Percentiles rank a stretch among this genome's conserved stretches.
Evolutionary conservation across 2,329 filamentous ascomycete species (phyloP).

Genomic region (Fusarium longipes): DNA sequence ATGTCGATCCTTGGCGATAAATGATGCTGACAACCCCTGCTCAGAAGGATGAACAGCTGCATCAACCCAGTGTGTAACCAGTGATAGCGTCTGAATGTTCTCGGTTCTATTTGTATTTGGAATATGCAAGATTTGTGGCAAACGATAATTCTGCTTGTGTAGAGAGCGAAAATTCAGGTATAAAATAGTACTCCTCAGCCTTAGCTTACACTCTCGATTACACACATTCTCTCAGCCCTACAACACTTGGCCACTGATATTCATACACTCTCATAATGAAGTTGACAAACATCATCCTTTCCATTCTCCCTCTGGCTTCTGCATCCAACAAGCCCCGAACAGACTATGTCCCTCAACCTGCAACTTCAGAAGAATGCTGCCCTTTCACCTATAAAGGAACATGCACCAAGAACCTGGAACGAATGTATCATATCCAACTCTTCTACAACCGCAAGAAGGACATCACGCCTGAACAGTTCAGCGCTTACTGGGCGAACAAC

Average conservation of each 20-base stretch:
- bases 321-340: not conserved
- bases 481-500: constrained; percentile 14
- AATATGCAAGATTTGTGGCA: not conserved
- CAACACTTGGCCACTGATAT: fast-evolving
- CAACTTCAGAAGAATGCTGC: not conserved
- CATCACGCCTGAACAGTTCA: not conserved
- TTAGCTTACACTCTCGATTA: fast-evolving
- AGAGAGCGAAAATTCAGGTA: not conserved
- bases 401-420: constrained; percentile 15
- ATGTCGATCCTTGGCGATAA: not conserved
- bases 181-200: not conserved
- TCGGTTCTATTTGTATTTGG: too few relatives aligned
- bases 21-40: not conserved
- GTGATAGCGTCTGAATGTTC: not conserved
- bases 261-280: fast-evolving
- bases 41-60: fast-evolving
- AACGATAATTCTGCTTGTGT: fast-evolving
- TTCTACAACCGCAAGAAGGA: constrained; percentile 12
- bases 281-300: fast-evolving
- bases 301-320: not conserved
- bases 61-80: too few relatives aligned
- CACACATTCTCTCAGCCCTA: fast-evolving
- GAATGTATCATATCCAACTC: constrained; percentile 4
- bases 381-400: constrained; percentile 10
- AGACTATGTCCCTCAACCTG: not conserved